These are phyloP conservation scores for Cryptosporidium xiaoi DNA, from an alignment of 169 alveolate genomes.

Conservation along the genomic window DNA sequence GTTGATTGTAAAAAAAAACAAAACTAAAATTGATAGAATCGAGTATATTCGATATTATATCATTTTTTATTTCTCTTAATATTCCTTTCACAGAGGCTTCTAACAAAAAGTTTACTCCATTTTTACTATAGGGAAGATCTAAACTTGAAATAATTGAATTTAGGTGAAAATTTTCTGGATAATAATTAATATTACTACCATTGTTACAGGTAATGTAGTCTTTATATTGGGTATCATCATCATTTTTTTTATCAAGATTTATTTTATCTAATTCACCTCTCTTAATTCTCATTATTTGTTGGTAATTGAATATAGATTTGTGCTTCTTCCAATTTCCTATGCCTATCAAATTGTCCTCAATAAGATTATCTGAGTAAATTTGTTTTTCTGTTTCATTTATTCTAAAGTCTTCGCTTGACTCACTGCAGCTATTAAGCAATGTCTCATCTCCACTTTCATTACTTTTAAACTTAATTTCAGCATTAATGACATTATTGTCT, in stretches of 20 bases:
- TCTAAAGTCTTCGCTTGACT: not conserved
- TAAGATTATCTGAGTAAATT: not conserved
- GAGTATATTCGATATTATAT: conserved; percentile 27
- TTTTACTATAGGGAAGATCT: conserved; percentile 23
- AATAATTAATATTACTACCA: too few relatives aligned
- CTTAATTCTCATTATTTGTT: not conserved
- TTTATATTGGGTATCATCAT: not conserved
- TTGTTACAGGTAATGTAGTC: too few relatives aligned
- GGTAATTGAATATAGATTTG: not conserved
- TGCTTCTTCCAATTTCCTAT: conserved; percentile 35
- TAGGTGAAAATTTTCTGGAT: not conserved
- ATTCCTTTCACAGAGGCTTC: conserved; percentile 6
- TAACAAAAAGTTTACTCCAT: conserved; percentile 22
- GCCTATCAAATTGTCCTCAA: conserved; percentile 46
- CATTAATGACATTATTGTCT: not conserved
- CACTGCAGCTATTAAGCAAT: not conserved
- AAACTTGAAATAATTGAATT: conserved; percentile 26
- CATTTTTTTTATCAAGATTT: too few relatives aligned
- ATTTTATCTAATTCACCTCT: not conserved
- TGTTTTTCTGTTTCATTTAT: not conserved
- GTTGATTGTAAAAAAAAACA: conserved; percentile 44
- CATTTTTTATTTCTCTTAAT: conserved; percentile 15
- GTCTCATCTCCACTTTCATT: not conserved
- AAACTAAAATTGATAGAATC: conserved; percentile 45
- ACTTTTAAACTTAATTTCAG: not conserved